Conservation (phyloP, 1,284 basidiomycete genomes). For the Violaceomyces palustris region DNA sequence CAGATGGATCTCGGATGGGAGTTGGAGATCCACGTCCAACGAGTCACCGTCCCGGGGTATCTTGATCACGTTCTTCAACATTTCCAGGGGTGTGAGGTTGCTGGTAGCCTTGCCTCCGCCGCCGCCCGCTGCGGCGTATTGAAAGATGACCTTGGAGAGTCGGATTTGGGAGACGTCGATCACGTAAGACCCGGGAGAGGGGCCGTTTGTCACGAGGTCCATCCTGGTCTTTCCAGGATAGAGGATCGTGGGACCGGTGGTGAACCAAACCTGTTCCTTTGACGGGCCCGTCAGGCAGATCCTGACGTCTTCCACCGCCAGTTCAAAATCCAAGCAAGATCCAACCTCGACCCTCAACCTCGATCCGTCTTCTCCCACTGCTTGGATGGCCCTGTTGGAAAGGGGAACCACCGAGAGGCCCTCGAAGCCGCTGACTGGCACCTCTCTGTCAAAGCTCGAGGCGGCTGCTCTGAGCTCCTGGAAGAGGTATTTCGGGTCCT, state of each 20-base stretch:
- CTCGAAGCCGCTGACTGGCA: constrained; percentile 29
- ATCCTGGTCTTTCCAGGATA: constrained; percentile 19
- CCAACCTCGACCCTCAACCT: constrained; percentile 21
- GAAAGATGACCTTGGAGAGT: constrained; percentile 32
- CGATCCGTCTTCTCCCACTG: constrained; percentile 29
- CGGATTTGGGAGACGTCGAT: constrained; percentile 46
- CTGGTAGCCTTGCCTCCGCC: too few species aligned
- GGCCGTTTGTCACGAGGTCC: constrained; percentile 28
- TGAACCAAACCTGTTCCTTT: constrained; percentile 37
- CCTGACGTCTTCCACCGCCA: constrained; percentile 40
- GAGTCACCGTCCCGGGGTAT: constrained; percentile 40
- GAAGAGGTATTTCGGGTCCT: constrained; percentile 13
- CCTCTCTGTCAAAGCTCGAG: constrained; percentile 17
- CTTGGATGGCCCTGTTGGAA: constrained; percentile 8
- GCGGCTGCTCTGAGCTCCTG: constrained; percentile 19
- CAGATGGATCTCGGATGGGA: constrained; percentile 31
- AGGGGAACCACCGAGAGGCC: constrained; percentile 15
- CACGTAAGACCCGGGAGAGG: constrained; percentile 32
- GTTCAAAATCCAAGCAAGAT: constrained; percentile 11
- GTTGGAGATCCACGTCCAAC: constrained; percentile 7
- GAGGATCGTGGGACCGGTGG: constrained; percentile 17
- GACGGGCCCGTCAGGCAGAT: constrained; percentile 29
- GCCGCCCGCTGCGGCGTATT: constrained; percentile 23
- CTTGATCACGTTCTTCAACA: too few species aligned
- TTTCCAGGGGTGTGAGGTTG: too few species aligned